A percentile compares a stretch with the other conserved stretches of the same genome.
These are phyloP conservation scores for Caryopteris hybrid DNA, from an alignment of 305 asterid species.

Conservation along the genomic window DNA sequence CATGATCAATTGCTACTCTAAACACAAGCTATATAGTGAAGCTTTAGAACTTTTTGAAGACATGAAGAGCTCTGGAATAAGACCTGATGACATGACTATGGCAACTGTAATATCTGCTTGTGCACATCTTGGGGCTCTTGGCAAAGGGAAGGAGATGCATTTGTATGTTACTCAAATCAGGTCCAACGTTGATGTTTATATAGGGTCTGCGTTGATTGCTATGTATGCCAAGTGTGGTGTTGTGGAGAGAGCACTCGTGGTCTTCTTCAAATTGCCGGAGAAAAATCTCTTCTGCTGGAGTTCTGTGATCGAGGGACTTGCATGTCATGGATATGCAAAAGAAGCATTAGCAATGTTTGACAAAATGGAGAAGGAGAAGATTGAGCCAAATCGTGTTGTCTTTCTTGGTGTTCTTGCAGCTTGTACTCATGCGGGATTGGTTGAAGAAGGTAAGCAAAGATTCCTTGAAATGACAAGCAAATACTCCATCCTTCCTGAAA, in stretches of 20 bases:
- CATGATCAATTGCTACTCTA: conserved; percentile 56
- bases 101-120: conserved; percentile 61
- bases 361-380: conserved; percentile 46
- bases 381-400: conserved; percentile 59
- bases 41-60: conserved; percentile 47
- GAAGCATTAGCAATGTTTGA: conserved; percentile 49
- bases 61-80: conserved; percentile 38
- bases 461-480: conserved; percentile 46
- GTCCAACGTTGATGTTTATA: conserved; percentile 45
- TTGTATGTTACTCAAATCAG: conserved; percentile 25
- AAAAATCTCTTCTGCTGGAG: conserved; percentile 71
- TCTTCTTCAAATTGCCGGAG: conserved; percentile 53
- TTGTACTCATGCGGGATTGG: conserved; percentile 68
- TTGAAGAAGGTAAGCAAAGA: conserved; percentile 43
- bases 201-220: conserved; percentile 64
- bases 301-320: conserved; percentile 68
- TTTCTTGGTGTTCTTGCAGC: conserved; percentile 62
- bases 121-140: conserved; percentile 69
- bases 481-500: conserved; percentile 41
- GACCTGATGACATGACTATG: conserved; percentile 68
- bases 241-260: conserved; percentile 55
- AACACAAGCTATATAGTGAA: conserved; percentile 34
- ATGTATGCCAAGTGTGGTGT: conserved; percentile 77
- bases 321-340: conserved; percentile 54
- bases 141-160: conserved; percentile 56